Percentiles rank a stretch among this genome's conserved stretches.
These are phyloP conservation scores for Parietaria judaica DNA, from an alignment of 306 rosid genomes.

Conservation along the genomic window DNA sequence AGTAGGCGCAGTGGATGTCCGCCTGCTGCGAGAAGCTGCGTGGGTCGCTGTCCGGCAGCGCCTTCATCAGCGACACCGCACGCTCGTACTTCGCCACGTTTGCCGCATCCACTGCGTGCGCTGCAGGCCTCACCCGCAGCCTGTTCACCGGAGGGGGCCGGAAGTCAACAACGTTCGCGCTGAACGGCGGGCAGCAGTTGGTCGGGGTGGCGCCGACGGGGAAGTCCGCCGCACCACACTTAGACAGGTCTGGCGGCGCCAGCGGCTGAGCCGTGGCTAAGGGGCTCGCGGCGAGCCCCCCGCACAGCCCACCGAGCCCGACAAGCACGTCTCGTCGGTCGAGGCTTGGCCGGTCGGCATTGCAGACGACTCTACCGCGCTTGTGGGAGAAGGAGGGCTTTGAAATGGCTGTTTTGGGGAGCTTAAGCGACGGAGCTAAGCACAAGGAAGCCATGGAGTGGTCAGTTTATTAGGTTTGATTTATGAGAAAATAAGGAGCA, in stretches of 20 bases:
- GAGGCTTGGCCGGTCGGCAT: not conserved
- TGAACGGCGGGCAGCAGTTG: constrained; percentile 60
- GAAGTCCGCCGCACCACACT: constrained; percentile 48
- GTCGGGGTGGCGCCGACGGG: constrained; percentile 22
- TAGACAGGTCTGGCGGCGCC: constrained; percentile 36
- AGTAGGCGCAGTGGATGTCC: constrained; percentile 70
- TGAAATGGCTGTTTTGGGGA: too few species aligned
- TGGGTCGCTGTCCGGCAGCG: constrained; percentile 54
- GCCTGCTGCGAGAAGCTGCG: constrained; percentile 67
- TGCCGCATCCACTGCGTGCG: constrained; percentile 40
- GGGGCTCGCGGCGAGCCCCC: constrained; percentile 35
- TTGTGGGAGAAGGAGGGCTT: too few species aligned
- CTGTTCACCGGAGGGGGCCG: constrained; percentile 10
- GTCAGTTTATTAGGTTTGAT: too few species aligned
- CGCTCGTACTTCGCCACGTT: constrained; percentile 39
- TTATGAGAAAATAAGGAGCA: too few species aligned
- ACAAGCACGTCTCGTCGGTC: constrained; percentile 31
- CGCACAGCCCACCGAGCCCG: constrained; percentile 57
- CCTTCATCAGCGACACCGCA: constrained; percentile 58
- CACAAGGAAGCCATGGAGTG: too few species aligned
- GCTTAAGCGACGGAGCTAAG: too few species aligned
- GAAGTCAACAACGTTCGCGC: constrained; percentile 38
- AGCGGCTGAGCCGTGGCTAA: constrained; percentile 53
- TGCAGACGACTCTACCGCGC: too few species aligned
- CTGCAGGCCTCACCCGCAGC: constrained; percentile 43